Evolutionary conservation across 768 basidiomycete genomes (phyloP).

Genomic region (Leccinum uliginosum): DNA sequence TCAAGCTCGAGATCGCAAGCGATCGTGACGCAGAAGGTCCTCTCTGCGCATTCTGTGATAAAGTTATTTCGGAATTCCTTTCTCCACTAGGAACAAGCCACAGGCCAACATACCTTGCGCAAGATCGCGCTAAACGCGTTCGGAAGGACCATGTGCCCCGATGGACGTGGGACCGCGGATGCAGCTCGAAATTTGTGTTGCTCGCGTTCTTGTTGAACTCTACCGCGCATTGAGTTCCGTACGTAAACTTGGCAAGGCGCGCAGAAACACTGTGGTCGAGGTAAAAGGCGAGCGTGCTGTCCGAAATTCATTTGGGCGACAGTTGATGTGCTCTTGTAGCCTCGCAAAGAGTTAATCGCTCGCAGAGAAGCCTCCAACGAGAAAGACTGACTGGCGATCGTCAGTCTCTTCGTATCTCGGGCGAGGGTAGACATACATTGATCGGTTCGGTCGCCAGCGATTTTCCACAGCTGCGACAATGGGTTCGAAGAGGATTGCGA

Average conservation of each 20-base stretch:
- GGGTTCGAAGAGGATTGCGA: slow-evolving; percentile 29
- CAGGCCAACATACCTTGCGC: slow-evolving; percentile 14
- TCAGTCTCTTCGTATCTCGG: slow-evolving; percentile 1
- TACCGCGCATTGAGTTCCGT: slow-evolving; percentile 32
- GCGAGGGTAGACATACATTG: slow-evolving; percentile 15
- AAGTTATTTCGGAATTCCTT: slow-evolving; percentile 32
- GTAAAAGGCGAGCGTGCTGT: slow-evolving; percentile 40
- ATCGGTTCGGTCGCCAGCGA: slow-evolving; percentile 21
- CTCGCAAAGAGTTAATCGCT: slow-evolving; percentile 39
- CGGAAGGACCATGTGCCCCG: slow-evolving; percentile 30
- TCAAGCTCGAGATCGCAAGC: too few species aligned
- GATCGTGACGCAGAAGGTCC: slow-evolving; percentile 23
- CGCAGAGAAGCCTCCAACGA: slow-evolving; percentile 42
- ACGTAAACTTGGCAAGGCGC: slow-evolving; percentile 37
- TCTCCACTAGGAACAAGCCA: neutral
- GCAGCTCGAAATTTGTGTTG: slow-evolving; percentile 28
- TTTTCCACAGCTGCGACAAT: slow-evolving; percentile 23
- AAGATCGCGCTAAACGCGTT: slow-evolving; percentile 30
- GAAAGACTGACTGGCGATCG: slow-evolving; percentile 29
- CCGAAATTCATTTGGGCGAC: slow-evolving; percentile 37
- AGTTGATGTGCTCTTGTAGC: slow-evolving; percentile 30
- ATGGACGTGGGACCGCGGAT: slow-evolving; percentile 26
- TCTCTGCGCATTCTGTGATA: slow-evolving; percentile 26
- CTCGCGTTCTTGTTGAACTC: slow-evolving; percentile 25
- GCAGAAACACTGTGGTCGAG: slow-evolving; percentile 38